Evolutionary conservation across 345 rosid species (phyloP).

Genomic region (Reutealis trisperma): DNA sequence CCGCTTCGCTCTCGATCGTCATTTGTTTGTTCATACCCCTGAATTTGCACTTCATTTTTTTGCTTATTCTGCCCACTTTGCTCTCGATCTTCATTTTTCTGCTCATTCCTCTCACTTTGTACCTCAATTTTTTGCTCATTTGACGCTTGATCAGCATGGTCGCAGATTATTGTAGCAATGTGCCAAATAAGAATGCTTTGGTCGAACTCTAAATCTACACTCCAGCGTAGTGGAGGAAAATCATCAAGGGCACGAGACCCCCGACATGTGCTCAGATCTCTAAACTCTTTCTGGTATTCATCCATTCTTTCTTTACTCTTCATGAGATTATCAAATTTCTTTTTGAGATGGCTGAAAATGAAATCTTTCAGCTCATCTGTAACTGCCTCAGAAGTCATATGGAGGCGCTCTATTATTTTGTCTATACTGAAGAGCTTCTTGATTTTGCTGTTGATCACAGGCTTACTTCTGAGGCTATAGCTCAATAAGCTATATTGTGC

Average conservation of each 20-base stretch:
- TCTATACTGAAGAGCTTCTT: neutral
- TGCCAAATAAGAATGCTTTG: slow-evolving; percentile 38
- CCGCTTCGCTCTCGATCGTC: no score
- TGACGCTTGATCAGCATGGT: neutral
- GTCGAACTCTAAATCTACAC: slow-evolving; percentile 22
- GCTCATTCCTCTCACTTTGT: no score
- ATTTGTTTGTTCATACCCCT: no score
- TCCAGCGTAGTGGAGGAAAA: neutral
- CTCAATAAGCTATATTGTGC: slow-evolving; percentile 7
- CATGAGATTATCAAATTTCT: neutral
- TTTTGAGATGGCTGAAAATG: neutral
- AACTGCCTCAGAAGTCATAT: neutral
- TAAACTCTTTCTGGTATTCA: neutral
- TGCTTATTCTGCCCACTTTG: no score
- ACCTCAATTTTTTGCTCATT: no score
- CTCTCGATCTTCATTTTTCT: no score
- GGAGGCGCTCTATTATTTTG: slow-evolving; percentile 2
- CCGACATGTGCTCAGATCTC: neutral
- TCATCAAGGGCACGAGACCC: neutral
- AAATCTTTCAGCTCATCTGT: neutral
- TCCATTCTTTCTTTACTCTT: neutral
- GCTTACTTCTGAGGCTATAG: neutral
- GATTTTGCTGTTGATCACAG: neutral
- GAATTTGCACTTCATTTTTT: no score
- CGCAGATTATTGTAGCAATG: slow-evolving; percentile 30